These are phyloP conservation scores for Cryoendolithus antarcticus DNA, from an alignment of 2,329 filamentous ascomycete species.

Conservation along the genomic window DNA sequence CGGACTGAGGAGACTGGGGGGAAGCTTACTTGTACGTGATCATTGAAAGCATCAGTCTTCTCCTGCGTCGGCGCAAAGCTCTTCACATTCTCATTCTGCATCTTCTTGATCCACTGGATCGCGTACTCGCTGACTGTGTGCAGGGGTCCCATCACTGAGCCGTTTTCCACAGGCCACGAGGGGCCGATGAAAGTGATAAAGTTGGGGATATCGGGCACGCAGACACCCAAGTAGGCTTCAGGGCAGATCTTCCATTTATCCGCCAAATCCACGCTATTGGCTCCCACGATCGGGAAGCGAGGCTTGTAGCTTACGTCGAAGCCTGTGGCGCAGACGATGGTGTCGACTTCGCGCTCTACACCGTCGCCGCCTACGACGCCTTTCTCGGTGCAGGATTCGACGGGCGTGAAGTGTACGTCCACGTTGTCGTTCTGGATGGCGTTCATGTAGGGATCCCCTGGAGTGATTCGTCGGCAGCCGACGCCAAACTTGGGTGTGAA, in stretches of 20 bases:
- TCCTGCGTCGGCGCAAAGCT: constrained; percentile 29
- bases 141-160: constrained; percentile 28
- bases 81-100: constrained; percentile 34
- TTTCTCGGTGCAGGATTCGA: constrained; percentile 33
- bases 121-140: constrained; percentile 28
- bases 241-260: constrained; percentile 29
- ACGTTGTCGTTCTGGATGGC: constrained; percentile 40
- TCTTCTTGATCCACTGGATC: constrained; percentile 32
- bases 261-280: constrained; percentile 27
- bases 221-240: constrained; percentile 31
- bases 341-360: constrained; percentile 28
- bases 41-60: constrained; percentile 32
- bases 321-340: constrained; percentile 34
- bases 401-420: constrained; percentile 38
- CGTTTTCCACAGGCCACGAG: constrained; percentile 17
- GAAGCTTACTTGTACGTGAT: constrained; percentile 22
- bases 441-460: constrained; percentile 39
- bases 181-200: constrained; percentile 30
- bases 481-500: constrained; percentile 36
- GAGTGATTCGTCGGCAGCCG: constrained; percentile 36
- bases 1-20: not conserved
- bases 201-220: constrained; percentile 32
- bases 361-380: constrained; percentile 34
- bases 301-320: constrained; percentile 34
- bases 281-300: constrained; percentile 32